Evolutionary conservation across 371 early-diverging fungal genomes (phyloP).

Genomic region (Rhizopus microsporus): DNA sequence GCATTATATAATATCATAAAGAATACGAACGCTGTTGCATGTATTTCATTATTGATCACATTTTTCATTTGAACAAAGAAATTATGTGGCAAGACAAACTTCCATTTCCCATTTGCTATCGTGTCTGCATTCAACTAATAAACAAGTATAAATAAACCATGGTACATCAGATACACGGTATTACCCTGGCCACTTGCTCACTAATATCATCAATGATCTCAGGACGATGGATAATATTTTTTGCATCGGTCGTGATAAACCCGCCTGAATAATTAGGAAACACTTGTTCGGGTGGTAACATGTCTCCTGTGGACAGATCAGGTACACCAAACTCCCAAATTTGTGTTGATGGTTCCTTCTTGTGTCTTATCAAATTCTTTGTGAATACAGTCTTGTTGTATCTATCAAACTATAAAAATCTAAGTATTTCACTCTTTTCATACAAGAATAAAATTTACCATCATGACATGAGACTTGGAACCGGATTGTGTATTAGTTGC

Average conservation of each 20-base stretch:
- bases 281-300: conserved; percentile 12
- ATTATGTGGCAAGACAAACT: conserved; percentile 18
- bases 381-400: not conserved
- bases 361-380: conserved; percentile 15
- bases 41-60: not conserved
- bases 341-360: conserved; percentile 16
- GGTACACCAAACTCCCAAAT: conserved; percentile 28
- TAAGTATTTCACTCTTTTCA: not conserved
- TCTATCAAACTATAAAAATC: conserved; percentile 21
- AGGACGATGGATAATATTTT: conserved; percentile 16
- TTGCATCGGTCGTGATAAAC: conserved; percentile 21
- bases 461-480: conserved; percentile 12
- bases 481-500: not conserved
- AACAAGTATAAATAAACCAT: conserved; percentile 3
- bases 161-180: not conserved
- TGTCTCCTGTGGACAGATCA: conserved; percentile 3
- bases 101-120: conserved; percentile 19
- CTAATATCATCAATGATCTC: conserved; percentile 6
- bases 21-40: conserved; percentile 1
- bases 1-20: not conserved
- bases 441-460: conserved; percentile 6
- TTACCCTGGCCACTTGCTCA: conserved; percentile 9
- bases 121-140: conserved; percentile 11
- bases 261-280: conserved; percentile 28
- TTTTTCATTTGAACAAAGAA: conserved; percentile 2